Evolutionary conservation across 257 asterid genomes (phyloP), one percentile per base, ranked within the genome.

Genomic region (Forsythia suspensa): DNA sequence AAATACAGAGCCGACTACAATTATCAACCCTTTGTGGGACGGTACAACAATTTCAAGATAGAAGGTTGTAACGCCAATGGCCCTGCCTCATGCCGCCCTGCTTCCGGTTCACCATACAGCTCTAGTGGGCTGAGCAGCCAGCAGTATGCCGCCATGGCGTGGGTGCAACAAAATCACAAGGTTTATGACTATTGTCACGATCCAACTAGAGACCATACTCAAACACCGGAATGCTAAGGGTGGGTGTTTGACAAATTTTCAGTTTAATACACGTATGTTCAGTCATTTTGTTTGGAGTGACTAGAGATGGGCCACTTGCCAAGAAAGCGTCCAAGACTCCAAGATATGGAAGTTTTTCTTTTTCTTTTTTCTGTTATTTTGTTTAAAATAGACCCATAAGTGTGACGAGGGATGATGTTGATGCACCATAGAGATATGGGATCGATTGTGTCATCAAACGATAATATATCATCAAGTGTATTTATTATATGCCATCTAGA

Each of bases 101-200:
- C 84, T 0, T 77, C 89, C 0, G 91, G 84, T 0, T 83, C 92
- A 8, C 94, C 94, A 0, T 66, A 82, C 0, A 89, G 91, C 15
- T 77, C 84, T 7, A 16, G 71, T 0, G 97, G 98, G 80, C 80
- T 92, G 84, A 92, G 94, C 90, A 55, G 80, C 41, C 96, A 89
- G 84, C 98, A 92, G 71, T 40, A 72, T 1, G 86, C 86, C 1
- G 89, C 95, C 41, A 77, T 95, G 98, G 81, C 70, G 0, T 91
- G 95, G 96, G 97, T 84, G 68, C 92, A 91, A 4, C 89, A 77
- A 2, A 76, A 82, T 36, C 76, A 89, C 79, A 90, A 81, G 87
- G 80, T 90, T 48, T 95, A 95, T 75, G 94, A 95, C 67, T 95
- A 95, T 44, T 95, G 98, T 70, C 73, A 42, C 7, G 97, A 92